Percentiles rank a stretch among this genome's conserved stretches.
phyloP scores from a whole-genome alignment of 2,329 filamentous ascomycete species.

The Trichoderma semiorbis region DNA sequence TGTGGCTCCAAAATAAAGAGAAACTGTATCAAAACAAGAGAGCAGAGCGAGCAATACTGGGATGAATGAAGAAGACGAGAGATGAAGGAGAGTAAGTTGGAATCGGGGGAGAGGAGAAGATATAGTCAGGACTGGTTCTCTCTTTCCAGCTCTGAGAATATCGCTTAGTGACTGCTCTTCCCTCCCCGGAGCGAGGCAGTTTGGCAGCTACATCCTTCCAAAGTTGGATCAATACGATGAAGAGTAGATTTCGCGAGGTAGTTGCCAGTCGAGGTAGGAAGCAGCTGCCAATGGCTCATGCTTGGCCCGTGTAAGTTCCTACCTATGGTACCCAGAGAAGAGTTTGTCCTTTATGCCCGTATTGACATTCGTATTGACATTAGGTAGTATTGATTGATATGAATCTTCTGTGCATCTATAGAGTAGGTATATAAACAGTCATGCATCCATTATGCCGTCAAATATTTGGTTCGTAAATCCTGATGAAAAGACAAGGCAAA shows the following conservation, averaged over 20 bases:
- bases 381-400: not conserved
- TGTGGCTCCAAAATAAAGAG: not conserved
- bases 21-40: conserved; percentile 10
- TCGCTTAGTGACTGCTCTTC: not conserved
- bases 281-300: not conserved
- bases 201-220: no score
- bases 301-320: not conserved
- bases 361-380: not conserved
- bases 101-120: not conserved
- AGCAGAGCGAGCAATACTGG: conserved; percentile 11
- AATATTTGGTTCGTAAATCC: not conserved
- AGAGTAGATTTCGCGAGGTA: not conserved
- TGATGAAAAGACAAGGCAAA: not conserved
- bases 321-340: not conserved
- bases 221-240: not conserved
- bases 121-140: not conserved
- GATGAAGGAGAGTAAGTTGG: not conserved
- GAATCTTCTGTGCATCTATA: conserved; percentile 3
- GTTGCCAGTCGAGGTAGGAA: not conserved
- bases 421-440: not conserved
- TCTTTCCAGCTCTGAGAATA: not conserved
- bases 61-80: not conserved
- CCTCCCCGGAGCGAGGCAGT: not conserved
- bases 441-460: not conserved
- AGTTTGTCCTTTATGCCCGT: not conserved